A percentile compares a stretch with the other conserved stretches of the same genome.
Conservation (phyloP, 192 early-diverging fungal genomes). For the Podila minutissima region DNA sequence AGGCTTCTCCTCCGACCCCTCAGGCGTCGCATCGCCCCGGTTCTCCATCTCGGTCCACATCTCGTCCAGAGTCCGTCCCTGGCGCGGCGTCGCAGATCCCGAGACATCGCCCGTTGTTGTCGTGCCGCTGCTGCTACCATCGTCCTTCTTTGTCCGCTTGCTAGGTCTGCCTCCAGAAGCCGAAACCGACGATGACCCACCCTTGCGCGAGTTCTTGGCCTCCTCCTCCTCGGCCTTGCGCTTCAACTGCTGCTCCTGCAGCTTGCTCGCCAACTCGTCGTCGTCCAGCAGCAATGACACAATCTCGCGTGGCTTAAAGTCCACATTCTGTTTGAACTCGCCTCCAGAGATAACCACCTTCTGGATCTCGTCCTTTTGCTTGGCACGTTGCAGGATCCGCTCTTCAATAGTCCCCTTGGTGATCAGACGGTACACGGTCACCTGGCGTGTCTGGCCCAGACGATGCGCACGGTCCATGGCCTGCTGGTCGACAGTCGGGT, state of each 20-base stretch:
- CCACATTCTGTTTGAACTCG: constrained; percentile 78
- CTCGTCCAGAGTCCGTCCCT: constrained; percentile 28
- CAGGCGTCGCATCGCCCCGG: neutral
- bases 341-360: constrained; percentile 95
- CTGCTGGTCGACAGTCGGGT: constrained; percentile 91
- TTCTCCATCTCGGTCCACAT: constrained; percentile 41
- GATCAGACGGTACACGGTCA: constrained; percentile 86
- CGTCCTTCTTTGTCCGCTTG: constrained; percentile 32
- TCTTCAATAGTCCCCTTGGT: constrained; percentile 86
- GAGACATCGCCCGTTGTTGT: constrained; percentile 2
- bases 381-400: constrained; percentile 79
- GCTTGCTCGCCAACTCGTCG: constrained; percentile 65
- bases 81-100: constrained; percentile 22
- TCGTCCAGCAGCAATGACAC: constrained; percentile 87
- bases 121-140: constrained; percentile 3
- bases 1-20: neutral
- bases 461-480: constrained; percentile 92
- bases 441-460: constrained; percentile 86
- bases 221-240: constrained; percentile 63
- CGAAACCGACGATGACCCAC: neutral
- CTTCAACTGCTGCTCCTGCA: constrained; percentile 65
- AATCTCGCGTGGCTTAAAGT: constrained; percentile 92
- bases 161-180: neutral
- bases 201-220: constrained; percentile 40
- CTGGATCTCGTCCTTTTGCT: constrained; percentile 94